Base-by-base conservation (phyloP, 805 yeast genomes). In the Wickerhamiella azymoides region DNA sequence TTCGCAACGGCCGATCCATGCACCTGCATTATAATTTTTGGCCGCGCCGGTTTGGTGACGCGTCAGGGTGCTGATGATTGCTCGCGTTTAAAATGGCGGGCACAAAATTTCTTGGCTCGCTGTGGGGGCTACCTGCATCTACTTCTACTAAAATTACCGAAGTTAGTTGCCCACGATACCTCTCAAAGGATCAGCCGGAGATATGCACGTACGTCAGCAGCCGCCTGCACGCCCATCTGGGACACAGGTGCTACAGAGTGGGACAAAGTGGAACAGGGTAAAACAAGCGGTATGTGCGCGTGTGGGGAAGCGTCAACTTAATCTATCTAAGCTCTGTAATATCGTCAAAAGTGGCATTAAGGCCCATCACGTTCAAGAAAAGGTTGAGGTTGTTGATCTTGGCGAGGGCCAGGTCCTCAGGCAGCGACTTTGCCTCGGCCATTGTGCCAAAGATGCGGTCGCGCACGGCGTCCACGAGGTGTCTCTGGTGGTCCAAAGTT, bases 331-430 rank as follows among this genome's bases (percentile, higher is more conserved):
- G 69, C 65, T 86, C 96, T 36, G 80, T 75, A 58, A 88, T 88
- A 61, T 84, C 96, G 47, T 78, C 80, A 56, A 84, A 92, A 53
- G 84, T 83, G 5, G 96, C 95, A 49, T 83, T 84, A 52, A 89
- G 73, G 7, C 98, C 98, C 93, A 89, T 86, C 40, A 88, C 96
- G 55, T 89, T 92, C 65, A 89, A 73, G 68, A 86, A 88, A 73
- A 89, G 68, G 62, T 89, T 89, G 73, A 89, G 74, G 59, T 86
- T 86, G 52, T 76, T 77, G 59, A 83, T 57, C 80, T 72, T 65
- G 70, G 76, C 54, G 69, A 76, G 54, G 71, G 73, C 58, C 16
- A 71, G 73, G 51, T 76, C 68, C 58, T 71, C 63, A 48, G 70
- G 66, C 45, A 72, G 69, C 36, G 73, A 69, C 43, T 73, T 71